Percentiles rank a stretch among this genome's conserved stretches.
phyloP scores from a whole-genome alignment of 1,139 yeast genomes.

The Diutina neorugosa region DNA sequence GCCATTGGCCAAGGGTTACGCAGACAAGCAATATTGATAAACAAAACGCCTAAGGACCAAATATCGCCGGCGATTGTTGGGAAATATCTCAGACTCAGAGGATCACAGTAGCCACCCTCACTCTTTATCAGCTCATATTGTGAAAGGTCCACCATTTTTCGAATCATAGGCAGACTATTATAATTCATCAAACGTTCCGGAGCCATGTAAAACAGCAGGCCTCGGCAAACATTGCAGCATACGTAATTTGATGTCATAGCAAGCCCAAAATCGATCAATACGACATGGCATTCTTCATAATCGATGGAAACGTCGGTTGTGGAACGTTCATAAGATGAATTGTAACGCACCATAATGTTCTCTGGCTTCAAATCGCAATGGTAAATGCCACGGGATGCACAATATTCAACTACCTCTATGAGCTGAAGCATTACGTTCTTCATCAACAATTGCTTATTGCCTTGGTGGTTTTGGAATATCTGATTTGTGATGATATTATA shows the following conservation, averaged over 20 bases:
- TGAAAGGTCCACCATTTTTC: constrained; percentile 19
- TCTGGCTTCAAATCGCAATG: constrained; percentile 12
- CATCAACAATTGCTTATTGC: constrained; percentile 30
- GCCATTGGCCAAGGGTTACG: constrained; percentile 92
- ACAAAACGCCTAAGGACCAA: constrained; percentile 79
- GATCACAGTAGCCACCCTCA: constrained; percentile 5
- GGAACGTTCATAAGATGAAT: constrained; percentile 16
- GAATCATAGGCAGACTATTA: constrained; percentile 20
- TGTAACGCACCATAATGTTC: constrained; percentile 31
- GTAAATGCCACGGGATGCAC: constrained; percentile 54
- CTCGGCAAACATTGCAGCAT: constrained; percentile 69
- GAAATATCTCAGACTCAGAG: constrained; percentile 21
- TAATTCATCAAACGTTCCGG: constrained; percentile 65
- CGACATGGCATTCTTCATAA: constrained; percentile 44
- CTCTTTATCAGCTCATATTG: constrained; percentile 14
- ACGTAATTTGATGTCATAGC: constrained; percentile 51
- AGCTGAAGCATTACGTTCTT: constrained; percentile 67
- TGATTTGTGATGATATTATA: constrained; percentile 62
- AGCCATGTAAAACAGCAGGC: constrained; percentile 86
- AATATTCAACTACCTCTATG: constrained; percentile 58
- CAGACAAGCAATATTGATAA: constrained; percentile 70
- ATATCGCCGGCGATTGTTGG: constrained; percentile 77
- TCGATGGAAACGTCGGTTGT: constrained; percentile 18
- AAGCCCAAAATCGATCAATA: constrained; percentile 77
- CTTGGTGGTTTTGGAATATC: constrained; percentile 25